Evolutionary conservation across 495 filamentous ascomycete genomes (phyloP).

Genomic region (Penicillium angulare): DNA sequence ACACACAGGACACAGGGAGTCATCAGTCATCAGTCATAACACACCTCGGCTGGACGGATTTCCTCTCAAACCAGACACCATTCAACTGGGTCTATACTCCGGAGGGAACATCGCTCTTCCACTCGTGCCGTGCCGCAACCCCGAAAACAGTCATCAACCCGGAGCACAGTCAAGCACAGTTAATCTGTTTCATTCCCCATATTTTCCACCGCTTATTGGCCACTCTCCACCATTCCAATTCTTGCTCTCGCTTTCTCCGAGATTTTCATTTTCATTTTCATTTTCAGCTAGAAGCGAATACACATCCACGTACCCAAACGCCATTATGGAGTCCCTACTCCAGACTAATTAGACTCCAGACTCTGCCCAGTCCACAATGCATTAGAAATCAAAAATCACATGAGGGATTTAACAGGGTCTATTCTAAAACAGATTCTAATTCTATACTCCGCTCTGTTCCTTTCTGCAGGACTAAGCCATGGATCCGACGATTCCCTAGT

Average conservation of each 20-base stretch:
- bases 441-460: not conserved
- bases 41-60: too few species aligned
- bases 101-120: not conserved
- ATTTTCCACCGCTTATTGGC: not conserved
- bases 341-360: too few species aligned
- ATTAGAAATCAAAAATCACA: not conserved
- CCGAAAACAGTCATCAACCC: not conserved
- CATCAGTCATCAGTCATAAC: too few species aligned
- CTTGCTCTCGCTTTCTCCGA: too few species aligned
- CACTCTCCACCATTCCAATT: too few species aligned
- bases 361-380: too few species aligned
- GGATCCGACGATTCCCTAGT: conserved; percentile 6
- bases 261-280: too few species aligned
- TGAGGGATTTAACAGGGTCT: conserved; percentile 1
- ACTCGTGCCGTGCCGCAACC: not conserved
- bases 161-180: too few species aligned
- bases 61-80: too few species aligned
- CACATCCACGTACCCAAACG: too few species aligned
- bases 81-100: not conserved
- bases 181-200: not conserved
- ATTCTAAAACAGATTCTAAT: not conserved
- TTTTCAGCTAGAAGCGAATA: too few species aligned
- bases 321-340: not conserved
- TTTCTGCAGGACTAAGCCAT: conserved; percentile 4
- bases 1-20: too few species aligned